These are phyloP conservation scores for Tagetes patula DNA, from an alignment of 129 eudicot genomes.

Conservation along the genomic window DNA sequence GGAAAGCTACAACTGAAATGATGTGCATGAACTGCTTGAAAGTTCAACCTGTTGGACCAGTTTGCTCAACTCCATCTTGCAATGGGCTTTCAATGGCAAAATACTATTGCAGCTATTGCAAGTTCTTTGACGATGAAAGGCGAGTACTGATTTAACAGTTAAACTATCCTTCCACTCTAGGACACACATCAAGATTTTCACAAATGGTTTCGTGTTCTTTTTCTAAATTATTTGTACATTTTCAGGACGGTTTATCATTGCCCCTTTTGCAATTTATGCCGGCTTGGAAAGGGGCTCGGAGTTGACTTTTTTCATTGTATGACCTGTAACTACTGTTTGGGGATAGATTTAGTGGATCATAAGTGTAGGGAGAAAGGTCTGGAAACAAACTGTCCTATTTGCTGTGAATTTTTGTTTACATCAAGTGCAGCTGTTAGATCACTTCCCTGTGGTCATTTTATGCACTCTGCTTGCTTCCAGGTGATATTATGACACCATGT, in stretches of 20 bases:
- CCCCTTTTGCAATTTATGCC: conserved; percentile 94
- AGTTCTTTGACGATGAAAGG: conserved; percentile 97
- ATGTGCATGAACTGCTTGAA: conserved; percentile 91
- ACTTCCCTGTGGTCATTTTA: conserved; percentile 95
- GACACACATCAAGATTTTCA: neutral
- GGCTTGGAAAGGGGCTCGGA: conserved; percentile 90
- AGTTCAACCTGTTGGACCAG: conserved; percentile 84
- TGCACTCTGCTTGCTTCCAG: conserved; percentile 99
- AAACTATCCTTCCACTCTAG: conserved; percentile 1
- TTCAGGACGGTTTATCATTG: conserved; percentile 92
- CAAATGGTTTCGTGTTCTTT: neutral
- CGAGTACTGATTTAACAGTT: conserved; percentile 11
- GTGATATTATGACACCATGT: conserved; percentile 34
- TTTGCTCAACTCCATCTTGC: conserved; percentile 85
- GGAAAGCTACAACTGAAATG: conserved; percentile 98
- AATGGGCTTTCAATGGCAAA: conserved; percentile 85
- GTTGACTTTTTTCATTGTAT: conserved; percentile 90
- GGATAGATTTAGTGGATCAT: conserved; percentile 74
- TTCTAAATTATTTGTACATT: neutral
- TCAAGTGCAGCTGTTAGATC: conserved; percentile 88
- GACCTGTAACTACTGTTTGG: conserved; percentile 96
- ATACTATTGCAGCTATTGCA: conserved; percentile 89
- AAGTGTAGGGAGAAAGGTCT: conserved; percentile 95
- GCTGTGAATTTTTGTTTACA: conserved; percentile 93
- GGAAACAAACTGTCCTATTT: conserved; percentile 94